Evolutionary conservation across 129 eudicot genomes (phyloP), one percentile per base, ranked within the genome.

Genomic region (Scalesia atractyloides): DNA sequence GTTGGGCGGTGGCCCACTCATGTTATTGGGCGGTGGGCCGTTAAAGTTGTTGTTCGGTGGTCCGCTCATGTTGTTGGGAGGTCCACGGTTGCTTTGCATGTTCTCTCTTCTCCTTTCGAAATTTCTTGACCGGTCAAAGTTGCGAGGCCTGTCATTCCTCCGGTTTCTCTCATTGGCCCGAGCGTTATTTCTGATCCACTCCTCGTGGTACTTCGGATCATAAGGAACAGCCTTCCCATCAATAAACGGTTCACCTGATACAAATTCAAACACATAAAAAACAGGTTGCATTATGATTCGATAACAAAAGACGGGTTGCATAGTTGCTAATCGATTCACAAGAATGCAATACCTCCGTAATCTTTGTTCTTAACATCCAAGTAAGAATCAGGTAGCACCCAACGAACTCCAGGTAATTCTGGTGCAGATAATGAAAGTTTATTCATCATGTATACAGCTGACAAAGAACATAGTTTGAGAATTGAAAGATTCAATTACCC

Each of bases 361-460:
- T 90, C 97, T 70, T 94, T 94, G 70, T 94, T 94, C 74, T 43
- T 84, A 7, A 90, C 98, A 86, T 94, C 97, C 80, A 94, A 65
- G 78, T 94, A 94, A 7, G 98, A 94, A 76, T 94, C 98, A 48
- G 98, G 98, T 30, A 94, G 96, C 83, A 94, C 98, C 98, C 98
- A 94, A 5, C 96, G 84, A 63, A 94, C 97, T 1, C 79, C 77
- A 14, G 88, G 87, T 49, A 90, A 11, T 22, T 94, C 98, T 94
- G 83, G 72, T 4, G 44, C 5, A 37, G 24, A 73, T 7, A 2
- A 75, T 10, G 3, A 54, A 44, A 41, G 1, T 0, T 5, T 5
- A 56, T 19, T 24, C 22, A 0, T 2, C 48, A 7, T 54, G 60
- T 3, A 12, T 22, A 20, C 41, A 74, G 3, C 15, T 33, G 2